These are phyloP conservation scores for Gentiana dahurica DNA, from an alignment of 257 asterid genomes.

Conservation along the genomic window DNA sequence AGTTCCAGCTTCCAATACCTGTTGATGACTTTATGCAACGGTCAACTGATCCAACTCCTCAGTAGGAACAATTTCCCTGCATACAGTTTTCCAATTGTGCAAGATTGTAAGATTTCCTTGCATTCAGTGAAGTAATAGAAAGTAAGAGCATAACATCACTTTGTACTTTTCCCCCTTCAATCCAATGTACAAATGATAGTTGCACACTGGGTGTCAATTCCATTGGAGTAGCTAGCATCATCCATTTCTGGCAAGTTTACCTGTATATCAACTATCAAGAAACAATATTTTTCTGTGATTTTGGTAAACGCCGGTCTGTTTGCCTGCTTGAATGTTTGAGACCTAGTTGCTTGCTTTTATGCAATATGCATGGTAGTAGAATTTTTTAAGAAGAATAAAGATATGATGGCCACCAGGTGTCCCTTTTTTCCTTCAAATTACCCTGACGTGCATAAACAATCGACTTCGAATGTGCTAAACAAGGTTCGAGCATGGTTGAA, in stretches of 20 bases:
- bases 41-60: constrained; percentile 75
- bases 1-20: constrained; percentile 79
- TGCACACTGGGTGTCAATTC: too few relatives aligned
- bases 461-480: too few relatives aligned
- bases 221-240: too few relatives aligned
- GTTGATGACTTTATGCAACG: constrained; percentile 97
- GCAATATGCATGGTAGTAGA: constrained; percentile 45
- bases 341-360: constrained; percentile 71
- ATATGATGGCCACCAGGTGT: constrained; percentile 97
- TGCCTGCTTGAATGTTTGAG: constrained; percentile 80
- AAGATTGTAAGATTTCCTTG: constrained; percentile 55
- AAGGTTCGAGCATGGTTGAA: too few relatives aligned
- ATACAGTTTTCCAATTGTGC: constrained; percentile 53
- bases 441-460: too few relatives aligned
- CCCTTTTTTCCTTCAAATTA: constrained; percentile 53
- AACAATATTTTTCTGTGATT: too few relatives aligned
- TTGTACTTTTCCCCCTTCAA: background rate
- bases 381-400: constrained; percentile 46
- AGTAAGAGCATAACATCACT: background rate
- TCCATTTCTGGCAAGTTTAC: too few relatives aligned
- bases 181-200: too few relatives aligned
- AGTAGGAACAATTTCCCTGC: constrained; percentile 47
- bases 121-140: background rate
- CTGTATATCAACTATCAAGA: too few relatives aligned
- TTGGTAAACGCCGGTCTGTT: constrained; percentile 70